phyloP scores from a whole-genome alignment of 106 monocot genomes.

The Triglochin maritima region DNA sequence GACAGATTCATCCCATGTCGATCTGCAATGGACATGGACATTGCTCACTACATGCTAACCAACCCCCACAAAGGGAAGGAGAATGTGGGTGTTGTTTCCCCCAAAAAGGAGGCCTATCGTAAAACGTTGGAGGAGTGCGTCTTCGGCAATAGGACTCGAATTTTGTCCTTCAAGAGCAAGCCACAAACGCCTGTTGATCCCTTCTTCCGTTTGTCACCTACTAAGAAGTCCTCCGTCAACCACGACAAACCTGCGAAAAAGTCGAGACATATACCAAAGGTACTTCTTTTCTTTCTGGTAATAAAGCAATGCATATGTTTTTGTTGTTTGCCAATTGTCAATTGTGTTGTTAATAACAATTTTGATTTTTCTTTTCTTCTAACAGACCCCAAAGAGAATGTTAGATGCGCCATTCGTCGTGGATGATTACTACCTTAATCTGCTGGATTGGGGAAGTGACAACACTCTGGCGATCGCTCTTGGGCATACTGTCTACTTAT shows the following conservation, averaged over 20 bases:
- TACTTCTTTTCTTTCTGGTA: background rate
- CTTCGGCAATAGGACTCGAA: background rate
- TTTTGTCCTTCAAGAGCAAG: slow-evolving; percentile 3
- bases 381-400: slow-evolving; percentile 20
- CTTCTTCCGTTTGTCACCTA: slow-evolving; percentile 14
- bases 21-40: slow-evolving; percentile 9
- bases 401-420: slow-evolving; percentile 27
- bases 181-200: background rate
- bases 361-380: background rate
- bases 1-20: slow-evolving; percentile 18
- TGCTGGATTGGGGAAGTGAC: slow-evolving; percentile 43
- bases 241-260: too few species aligned
- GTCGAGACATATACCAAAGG: background rate
- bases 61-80: background rate
- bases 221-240: background rate
- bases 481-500: slow-evolving; percentile 30
- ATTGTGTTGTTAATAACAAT: too few species aligned
- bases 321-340: too few species aligned
- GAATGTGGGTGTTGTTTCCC: background rate
- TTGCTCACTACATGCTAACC: slow-evolving; percentile 7
- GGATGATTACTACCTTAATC: slow-evolving; percentile 37
- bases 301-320: too few species aligned
- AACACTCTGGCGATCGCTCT: slow-evolving; percentile 38
- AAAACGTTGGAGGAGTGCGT: background rate
- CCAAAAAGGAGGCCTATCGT: background rate